Evolutionary conservation across 768 basidiomycete genomes (phyloP), one percentile per base, ranked within the genome.

Genomic region (Boletus insuetus): DNA sequence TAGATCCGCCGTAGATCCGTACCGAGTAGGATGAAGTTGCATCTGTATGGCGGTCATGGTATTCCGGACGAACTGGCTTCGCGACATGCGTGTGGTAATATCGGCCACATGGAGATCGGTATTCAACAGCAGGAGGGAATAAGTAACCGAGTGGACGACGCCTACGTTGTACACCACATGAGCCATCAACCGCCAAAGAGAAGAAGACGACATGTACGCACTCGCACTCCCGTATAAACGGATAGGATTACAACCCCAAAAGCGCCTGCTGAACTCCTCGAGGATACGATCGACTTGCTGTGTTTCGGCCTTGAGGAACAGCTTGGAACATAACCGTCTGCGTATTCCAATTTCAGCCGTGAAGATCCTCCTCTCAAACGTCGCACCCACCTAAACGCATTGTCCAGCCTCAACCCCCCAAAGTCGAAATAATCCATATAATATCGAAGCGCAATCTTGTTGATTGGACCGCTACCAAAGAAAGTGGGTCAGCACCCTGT

Each of bases 61-160:
- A 69, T 98, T 98, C 47, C 86, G 83, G 8, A 98, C 86, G 70
- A 98, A 99, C 65, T 98, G 94, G 49, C 64, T 80, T 19, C 90
- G 83, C 1, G 96, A 94, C 97, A 98, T 99, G 57, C 91, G 87
- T 4, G 81, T 83, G 17, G 83, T 70, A 26, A 97, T 78, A 37
- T 98, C 95, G 32, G 95, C 97, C 48, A 99, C 88, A 70, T 99
- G 96, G 34, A 99, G 81, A 70, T 99, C 97, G 26, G 97, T 99
- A 74, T 99, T 99, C 49, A 98, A 82, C 32, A 98, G 80, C 0
- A 99, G 76, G 38, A 99, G 80, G 3, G 95, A 97, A 64, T 96
- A 98, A 2, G 92, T 81, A 46, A 95, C 89, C 3, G 93, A 90
- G 62, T 99, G 97, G n/a, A 98, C 91, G 58, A 98, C 84, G 60